Evolutionary conservation across 2,329 filamentous ascomycete genomes (phyloP), one percentile per base, ranked within the genome.

Genomic region (Penicillium capsulatum): DNA sequence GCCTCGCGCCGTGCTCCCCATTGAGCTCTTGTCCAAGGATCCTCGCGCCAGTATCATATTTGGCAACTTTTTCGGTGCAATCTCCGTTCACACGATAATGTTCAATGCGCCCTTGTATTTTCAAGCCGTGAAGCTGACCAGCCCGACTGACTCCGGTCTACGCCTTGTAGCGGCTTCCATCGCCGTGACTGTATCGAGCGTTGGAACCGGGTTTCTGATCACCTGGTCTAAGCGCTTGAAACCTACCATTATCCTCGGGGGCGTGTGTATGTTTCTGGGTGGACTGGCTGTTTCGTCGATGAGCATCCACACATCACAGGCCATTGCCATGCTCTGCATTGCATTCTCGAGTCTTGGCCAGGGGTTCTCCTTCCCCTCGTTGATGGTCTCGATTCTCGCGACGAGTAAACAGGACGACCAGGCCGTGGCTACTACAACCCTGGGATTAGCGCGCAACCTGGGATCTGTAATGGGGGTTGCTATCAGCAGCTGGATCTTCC

Each of bases 31-130:
- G 17, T 67, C 64, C 17, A 67, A 64, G 34, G 56, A 64, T 19
- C 73, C 73, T 3, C 66, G 71, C 3, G 69, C 70, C 5, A 71
- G 66, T 42, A 59, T 76, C 1, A 69, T 75, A 31, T 72, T 74
- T 49, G 68, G 69, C 41, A 76, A 74, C 47, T 75, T 75, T 52
- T 73, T 76, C 45, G 68, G 68, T 0, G 58, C 66, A 4, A 61
- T 76, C 11, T 68, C 71, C 1, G 61, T 73, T 43, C 73, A 75
- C 45, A 73, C 72, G 2, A 77, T 84, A 48, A 67, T 85, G 11
- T 86, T 86, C 65, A 82, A 83, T 54, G 79, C 79, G 4, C 85
- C 85, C 1, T 69, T 90, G 6, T 90, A 83, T 68, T 89, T 86
- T 66, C 84, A 87, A 59, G 83, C 81, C 26, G 83, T 87, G 17